A percentile compares a stretch with the other conserved stretches of the same genome.
Conservation (phyloP, 805 yeast genomes). For the Candida ponderosae region DNA sequence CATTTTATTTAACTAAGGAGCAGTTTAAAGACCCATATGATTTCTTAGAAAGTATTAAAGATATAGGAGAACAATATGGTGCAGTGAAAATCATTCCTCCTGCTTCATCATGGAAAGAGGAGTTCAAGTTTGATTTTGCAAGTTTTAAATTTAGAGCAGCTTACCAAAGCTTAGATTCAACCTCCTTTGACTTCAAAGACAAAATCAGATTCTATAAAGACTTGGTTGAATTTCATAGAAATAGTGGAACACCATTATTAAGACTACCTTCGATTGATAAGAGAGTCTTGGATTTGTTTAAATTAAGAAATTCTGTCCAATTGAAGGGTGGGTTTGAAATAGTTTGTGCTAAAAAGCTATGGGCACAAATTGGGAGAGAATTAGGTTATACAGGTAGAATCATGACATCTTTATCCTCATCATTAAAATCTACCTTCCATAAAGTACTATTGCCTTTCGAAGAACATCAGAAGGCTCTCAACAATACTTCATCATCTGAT, state of each 20-base stretch:
- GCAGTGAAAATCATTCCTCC: conserved; percentile 65
- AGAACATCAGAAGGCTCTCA: conserved; percentile 4
- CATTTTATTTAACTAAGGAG: conserved; percentile 35
- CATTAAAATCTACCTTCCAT: conserved; percentile 53
- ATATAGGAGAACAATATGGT: conserved; percentile 44
- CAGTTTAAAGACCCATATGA: conserved; percentile 50
- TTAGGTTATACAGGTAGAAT: conserved; percentile 68
- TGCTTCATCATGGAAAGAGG: conserved; percentile 22
- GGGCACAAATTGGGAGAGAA: conserved; percentile 83
- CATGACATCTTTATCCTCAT: conserved; percentile 63
- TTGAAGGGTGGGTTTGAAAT: conserved; percentile 58
- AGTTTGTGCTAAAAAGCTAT: conserved; percentile 58
- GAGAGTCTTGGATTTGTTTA: conserved; percentile 55
- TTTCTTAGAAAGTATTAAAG: conserved; percentile 39
- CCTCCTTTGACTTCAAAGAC: conserved; percentile 29
- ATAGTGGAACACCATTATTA: conserved; percentile 19
- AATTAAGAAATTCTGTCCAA: conserved; percentile 48
- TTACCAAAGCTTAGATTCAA: conserved; percentile 38
- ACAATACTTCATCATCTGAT: conserved; percentile 4
- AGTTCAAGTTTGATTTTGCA: conserved; percentile 32
- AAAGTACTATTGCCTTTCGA: conserved; percentile 31
- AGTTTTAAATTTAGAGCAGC: conserved; percentile 44
- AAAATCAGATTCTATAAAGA: conserved; percentile 40
- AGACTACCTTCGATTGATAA: conserved; percentile 63
- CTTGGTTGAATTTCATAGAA: conserved; percentile 33